Evolutionary conservation across 75 land plant species (phyloP), one percentile per base, ranked within the genome.

Genomic region (Adiantum capillusveneris): DNA sequence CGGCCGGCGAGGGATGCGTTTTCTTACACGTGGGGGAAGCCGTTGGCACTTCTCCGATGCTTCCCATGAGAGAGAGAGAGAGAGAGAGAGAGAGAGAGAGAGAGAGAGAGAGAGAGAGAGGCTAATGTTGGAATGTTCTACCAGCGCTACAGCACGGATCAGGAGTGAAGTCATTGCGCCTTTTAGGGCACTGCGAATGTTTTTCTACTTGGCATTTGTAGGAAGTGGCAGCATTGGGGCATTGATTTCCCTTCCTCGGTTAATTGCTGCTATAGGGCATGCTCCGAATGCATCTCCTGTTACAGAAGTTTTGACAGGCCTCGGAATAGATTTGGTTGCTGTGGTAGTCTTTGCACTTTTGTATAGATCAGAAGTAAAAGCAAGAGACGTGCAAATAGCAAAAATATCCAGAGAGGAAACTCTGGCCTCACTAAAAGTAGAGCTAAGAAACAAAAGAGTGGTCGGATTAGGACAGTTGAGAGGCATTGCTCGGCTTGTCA

Each of bases 111-210:
- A 46, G 21, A n/a, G 49, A n/a, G 37, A 34, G 37, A 34, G 37
- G 9, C 7, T 5, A 9, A 34, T 3, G 9, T 6, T 7, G 21
- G 14, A 3, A 20, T 6, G 2, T 46, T 17, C 17, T 3, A 6
- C 6, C 80, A 94, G 98, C 60, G 64, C 90, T 57, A 53, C 73
- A 55, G 96, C 98, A 64, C 86, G 70, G 83, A 86, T 94, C 62
- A 64, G 98, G 56, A 88, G 84, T 56, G 98, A 90, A 82, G 98
- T 94, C 39, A 86, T 94, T 16, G 69, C 98, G 29, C 96, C 96
- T 1, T 94, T 89, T 50, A 90, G 96, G 0, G 60, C 98, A 29
- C 78, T 94, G 20, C 78, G 96, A 53, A 89, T 94, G 96, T 94
- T 94, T 71, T 90, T 94, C 54, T 94, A 94, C 57, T 82, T 81